Percentiles rank a stretch among this genome's conserved stretches.
These are phyloP conservation scores for Sugiyamaella castrensis DNA, from an alignment of 1,139 yeast genomes.

Conservation along the genomic window DNA sequence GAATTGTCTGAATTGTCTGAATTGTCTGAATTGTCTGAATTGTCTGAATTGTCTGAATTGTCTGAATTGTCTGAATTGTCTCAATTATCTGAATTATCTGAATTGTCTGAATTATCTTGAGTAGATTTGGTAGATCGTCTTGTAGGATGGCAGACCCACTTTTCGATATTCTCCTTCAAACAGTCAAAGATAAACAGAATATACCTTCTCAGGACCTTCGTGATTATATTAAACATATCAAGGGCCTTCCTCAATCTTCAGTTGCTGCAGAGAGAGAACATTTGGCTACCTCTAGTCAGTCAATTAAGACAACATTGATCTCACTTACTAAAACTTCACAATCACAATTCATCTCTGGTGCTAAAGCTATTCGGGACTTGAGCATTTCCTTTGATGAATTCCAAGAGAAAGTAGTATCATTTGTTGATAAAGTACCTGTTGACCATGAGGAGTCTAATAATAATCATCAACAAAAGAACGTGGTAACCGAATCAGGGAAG, in stretches of 20 bases:
- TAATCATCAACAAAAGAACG: slow-evolving; percentile 20
- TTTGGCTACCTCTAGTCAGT: slow-evolving; percentile 22
- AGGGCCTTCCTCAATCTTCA: slow-evolving; percentile 24
- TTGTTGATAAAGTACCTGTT: slow-evolving; percentile 16
- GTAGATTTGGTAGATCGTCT: too few species aligned
- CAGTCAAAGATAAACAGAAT: slow-evolving; percentile 20
- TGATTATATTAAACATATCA: slow-evolving; percentile 26
- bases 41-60: too few species aligned
- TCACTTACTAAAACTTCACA: slow-evolving; percentile 28
- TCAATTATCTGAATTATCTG: too few species aligned
- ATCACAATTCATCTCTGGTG: slow-evolving; percentile 26
- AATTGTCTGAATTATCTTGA: too few species aligned
- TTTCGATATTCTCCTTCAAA: slow-evolving; percentile 26
- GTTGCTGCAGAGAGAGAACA: slow-evolving; percentile 24
- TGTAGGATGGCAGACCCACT: slow-evolving; percentile 27
- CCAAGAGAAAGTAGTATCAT: slow-evolving; percentile 16
- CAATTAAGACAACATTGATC: slow-evolving; percentile 23
- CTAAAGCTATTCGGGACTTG: slow-evolving; percentile 20
- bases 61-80: too few species aligned
- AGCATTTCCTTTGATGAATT: slow-evolving; percentile 22
- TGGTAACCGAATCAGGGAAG: too few species aligned
- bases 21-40: too few species aligned
- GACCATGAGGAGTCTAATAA: slow-evolving; percentile 13
- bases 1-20: too few species aligned
- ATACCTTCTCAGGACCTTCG: slow-evolving; percentile 9